Percentiles rank a stretch among this genome's conserved stretches.
Conservation (phyloP, 768 basidiomycete species). For the Boletus rex-veris region DNA sequence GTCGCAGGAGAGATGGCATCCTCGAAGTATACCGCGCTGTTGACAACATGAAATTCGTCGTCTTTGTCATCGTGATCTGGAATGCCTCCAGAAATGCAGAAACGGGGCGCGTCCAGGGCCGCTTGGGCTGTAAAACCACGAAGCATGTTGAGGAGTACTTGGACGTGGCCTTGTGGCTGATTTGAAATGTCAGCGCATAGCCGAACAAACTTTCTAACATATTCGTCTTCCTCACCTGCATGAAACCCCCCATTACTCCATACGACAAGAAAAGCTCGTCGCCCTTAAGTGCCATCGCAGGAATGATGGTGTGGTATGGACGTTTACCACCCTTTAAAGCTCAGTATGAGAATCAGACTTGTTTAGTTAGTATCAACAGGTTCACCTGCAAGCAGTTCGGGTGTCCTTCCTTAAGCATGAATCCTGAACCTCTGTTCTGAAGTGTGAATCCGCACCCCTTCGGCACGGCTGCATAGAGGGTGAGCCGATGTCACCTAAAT, state of each 20-base stretch:
- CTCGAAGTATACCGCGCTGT: constrained; percentile 87
- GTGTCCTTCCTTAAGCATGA: constrained; percentile 75
- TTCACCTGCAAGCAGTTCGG: constrained; percentile 77
- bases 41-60: constrained; percentile 55
- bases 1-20: constrained; percentile 68
- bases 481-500: constrained; percentile 3
- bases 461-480: constrained; percentile 62
- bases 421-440: constrained; percentile 90
- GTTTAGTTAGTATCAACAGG: neutral
- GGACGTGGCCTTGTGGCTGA: constrained; percentile 93
- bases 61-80: constrained; percentile 54
- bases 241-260: constrained; percentile 90
- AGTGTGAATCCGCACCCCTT: constrained; percentile 95
- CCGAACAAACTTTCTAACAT: neutral
- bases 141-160: constrained; percentile 87
- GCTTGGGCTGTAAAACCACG: constrained; percentile 86
- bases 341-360: neutral
- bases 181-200: neutral
- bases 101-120: constrained; percentile 90
- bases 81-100: constrained; percentile 88
- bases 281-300: constrained; percentile 74
- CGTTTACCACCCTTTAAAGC: constrained; percentile 71
- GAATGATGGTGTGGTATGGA: constrained; percentile 92
- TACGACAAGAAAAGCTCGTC: constrained; percentile 85
- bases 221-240: constrained; percentile 53